Evolutionary conservation across 2,329 filamentous ascomycete species (phyloP).

Genomic region (Microcyclospora tardicrescens): DNA sequence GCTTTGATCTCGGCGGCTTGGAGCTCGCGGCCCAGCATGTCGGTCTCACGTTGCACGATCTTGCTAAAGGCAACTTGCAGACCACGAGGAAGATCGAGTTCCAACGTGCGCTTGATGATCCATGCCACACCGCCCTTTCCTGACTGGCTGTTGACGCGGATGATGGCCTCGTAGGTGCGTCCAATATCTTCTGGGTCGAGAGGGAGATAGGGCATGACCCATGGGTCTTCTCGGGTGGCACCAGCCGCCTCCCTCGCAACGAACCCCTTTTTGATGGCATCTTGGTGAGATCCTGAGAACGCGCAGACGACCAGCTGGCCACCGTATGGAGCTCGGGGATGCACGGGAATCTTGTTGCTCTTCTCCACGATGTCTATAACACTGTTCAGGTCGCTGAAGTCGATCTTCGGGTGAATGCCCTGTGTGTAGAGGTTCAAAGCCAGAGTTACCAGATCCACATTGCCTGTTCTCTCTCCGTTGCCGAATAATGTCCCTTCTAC

Average conservation of each 20-base stretch:
- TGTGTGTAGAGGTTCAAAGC: slow-evolving; percentile 92
- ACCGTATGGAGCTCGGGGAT: slow-evolving; percentile 79
- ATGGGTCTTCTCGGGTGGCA: slow-evolving; percentile 50
- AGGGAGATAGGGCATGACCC: slow-evolving; percentile 84
- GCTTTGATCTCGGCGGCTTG: slow-evolving; percentile 69
- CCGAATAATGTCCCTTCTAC: slow-evolving; percentile 91
- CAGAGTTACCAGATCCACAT: slow-evolving; percentile 86
- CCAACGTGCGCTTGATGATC: slow-evolving; percentile 79
- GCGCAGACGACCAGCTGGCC: slow-evolving; percentile 85
- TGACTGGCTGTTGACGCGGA: slow-evolving; percentile 91
- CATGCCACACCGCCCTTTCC: slow-evolving; percentile 91
- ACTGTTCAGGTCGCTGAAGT: slow-evolving; percentile 78
- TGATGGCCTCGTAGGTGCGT: slow-evolving; percentile 93
- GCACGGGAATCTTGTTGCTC: slow-evolving; percentile 89
- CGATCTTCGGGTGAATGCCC: slow-evolving; percentile 69
- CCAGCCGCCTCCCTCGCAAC: slow-evolving; percentile 51
- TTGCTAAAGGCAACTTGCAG: slow-evolving; percentile 84
- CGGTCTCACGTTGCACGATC: slow-evolving; percentile 71
- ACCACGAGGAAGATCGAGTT: slow-evolving; percentile 84
- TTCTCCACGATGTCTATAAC: slow-evolving; percentile 84
- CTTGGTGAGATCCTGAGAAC: slow-evolving; percentile 85
- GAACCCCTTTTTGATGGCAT: slow-evolving; percentile 88
- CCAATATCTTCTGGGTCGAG: slow-evolving; percentile 89
- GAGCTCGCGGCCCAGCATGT: slow-evolving; percentile 71
- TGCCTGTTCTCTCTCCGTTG: slow-evolving; percentile 90